phyloP scores from a whole-genome alignment of 2,329 filamentous ascomycete species.

The Seiridium unicorne region DNA sequence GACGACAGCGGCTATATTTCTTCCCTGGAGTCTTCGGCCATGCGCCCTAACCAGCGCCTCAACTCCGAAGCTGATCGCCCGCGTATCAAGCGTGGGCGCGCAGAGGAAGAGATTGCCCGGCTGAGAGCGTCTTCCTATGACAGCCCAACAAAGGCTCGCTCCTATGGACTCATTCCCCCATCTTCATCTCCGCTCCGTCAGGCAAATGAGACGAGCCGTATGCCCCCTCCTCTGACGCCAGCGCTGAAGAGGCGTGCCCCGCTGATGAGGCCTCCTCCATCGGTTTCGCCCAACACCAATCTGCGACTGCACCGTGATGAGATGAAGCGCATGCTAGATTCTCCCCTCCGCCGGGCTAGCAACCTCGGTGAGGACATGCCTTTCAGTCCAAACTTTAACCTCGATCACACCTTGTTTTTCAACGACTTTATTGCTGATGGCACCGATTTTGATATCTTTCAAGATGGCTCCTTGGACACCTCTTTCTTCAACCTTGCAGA shows the following conservation, averaged over 20 bases:
- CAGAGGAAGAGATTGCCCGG: slow-evolving; percentile 92
- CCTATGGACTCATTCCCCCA: slow-evolving; percentile 48
- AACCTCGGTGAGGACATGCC: slow-evolving; percentile 50
- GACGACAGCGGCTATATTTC: slow-evolving; percentile 95
- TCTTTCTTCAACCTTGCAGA: slow-evolving; percentile 45
- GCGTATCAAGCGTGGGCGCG: slow-evolving; percentile 81
- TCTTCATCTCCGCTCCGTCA: slow-evolving; percentile 70
- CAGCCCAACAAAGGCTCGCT: slow-evolving; percentile 74
- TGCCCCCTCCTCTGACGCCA: slow-evolving; percentile 78
- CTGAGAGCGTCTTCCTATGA: slow-evolving; percentile 91
- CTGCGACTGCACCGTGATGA: slow-evolving; percentile 82
- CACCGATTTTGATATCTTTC: slow-evolving; percentile 63
- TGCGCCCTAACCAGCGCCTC: slow-evolving; percentile 68
- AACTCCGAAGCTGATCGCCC: slow-evolving; percentile 81
- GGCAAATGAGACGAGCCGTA: slow-evolving; percentile 51
- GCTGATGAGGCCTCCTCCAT: slow-evolving; percentile 57
- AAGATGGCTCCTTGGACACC: slow-evolving; percentile 36
- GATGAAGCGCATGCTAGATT: slow-evolving; percentile 72
- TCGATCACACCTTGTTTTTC: slow-evolving; percentile 57
- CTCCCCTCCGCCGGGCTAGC: slow-evolving; percentile 53
- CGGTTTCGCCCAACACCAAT: slow-evolving; percentile 90
- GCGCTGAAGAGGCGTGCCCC: slow-evolving; percentile 75
- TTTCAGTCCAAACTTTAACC: slow-evolving; percentile 66
- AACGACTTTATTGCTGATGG: slow-evolving; percentile 50
- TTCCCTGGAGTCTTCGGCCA: slow-evolving; percentile 86